phyloP scores from a whole-genome alignment of 805 yeast species.

The Kodamaea neixiangensis region DNA sequence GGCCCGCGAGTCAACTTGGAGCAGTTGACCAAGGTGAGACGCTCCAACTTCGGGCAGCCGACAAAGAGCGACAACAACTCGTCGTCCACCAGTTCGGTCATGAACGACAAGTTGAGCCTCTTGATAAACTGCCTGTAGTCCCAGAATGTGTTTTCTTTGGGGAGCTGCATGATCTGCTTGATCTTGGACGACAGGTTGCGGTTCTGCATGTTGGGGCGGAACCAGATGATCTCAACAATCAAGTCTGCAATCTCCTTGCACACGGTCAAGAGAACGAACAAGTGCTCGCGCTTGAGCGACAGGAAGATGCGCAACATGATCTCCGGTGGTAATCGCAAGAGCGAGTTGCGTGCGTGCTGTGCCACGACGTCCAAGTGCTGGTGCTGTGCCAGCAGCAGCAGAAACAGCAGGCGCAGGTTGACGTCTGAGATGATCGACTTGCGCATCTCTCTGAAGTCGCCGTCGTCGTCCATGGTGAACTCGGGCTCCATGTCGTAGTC shows the following conservation, averaged over 20 bases:
- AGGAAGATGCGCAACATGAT: slow-evolving; percentile 67
- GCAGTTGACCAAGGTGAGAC: slow-evolving; percentile 85
- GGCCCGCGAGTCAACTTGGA: slow-evolving; percentile 59
- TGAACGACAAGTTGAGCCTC: slow-evolving; percentile 75
- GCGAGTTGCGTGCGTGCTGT: slow-evolving; percentile 31
- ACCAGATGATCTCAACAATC: slow-evolving; percentile 81
- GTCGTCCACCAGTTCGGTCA: slow-evolving; percentile 69
- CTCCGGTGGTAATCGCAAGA: slow-evolving; percentile 56
- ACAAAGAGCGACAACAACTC: slow-evolving; percentile 57
- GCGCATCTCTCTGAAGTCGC: slow-evolving; percentile 37
- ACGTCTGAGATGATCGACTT: slow-evolving; percentile 29
- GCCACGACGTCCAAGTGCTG: slow-evolving; percentile 1
- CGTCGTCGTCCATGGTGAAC: slow-evolving; percentile 36
- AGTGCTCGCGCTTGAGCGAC: slow-evolving; percentile 60
- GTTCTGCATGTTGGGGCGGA: slow-evolving; percentile 72
- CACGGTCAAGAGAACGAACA: slow-evolving; percentile 64
- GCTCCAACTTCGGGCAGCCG: slow-evolving; percentile 76
- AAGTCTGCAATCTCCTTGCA: slow-evolving; percentile 81
- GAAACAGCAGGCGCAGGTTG: slow-evolving; percentile 8
- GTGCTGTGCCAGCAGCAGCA: slow-evolving; percentile 8
- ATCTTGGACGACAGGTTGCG: slow-evolving; percentile 53
- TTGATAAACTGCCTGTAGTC: slow-evolving; percentile 70
- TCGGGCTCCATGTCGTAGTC: slow-evolving; percentile 17
- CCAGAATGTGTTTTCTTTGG: slow-evolving; percentile 55
- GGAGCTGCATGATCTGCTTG: slow-evolving; percentile 53